Conservation (phyloP, 2,329 filamentous ascomycete genomes). For the Fusarium tupiense region DNA sequence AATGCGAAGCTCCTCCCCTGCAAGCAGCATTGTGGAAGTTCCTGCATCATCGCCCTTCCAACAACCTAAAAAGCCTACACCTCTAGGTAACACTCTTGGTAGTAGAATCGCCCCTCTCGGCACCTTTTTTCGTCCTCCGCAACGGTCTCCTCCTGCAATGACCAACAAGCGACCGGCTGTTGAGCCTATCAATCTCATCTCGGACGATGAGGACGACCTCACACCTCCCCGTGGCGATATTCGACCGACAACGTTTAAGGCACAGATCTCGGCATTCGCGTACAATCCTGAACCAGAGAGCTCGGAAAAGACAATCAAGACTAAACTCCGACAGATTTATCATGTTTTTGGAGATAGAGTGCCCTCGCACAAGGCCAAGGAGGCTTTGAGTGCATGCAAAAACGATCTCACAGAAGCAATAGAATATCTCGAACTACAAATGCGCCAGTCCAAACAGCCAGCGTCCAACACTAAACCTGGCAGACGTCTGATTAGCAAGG, state of each 20-base stretch:
- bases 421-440: constrained; percentile 41
- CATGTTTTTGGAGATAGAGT: constrained; percentile 48
- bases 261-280: constrained; percentile 50
- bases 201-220: constrained; percentile 58
- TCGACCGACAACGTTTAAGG: constrained; percentile 66
- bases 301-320: constrained; percentile 47
- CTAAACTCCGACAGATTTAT: constrained; percentile 50
- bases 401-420: constrained; percentile 52
- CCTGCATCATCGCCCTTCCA: constrained; percentile 86
- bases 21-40: constrained; percentile 73
- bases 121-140: constrained; percentile 71
- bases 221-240: constrained; percentile 69
- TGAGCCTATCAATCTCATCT: constrained; percentile 58
- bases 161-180: constrained; percentile 50
- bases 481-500: constrained; percentile 48
- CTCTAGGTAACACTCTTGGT: constrained; percentile 59
- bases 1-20: constrained; percentile 54
- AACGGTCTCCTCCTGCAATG: constrained; percentile 39
- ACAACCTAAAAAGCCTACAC: constrained; percentile 44
- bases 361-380: constrained; percentile 45
- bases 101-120: constrained; percentile 79
- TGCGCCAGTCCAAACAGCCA: constrained; percentile 9
- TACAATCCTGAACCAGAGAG: constrained; percentile 60
- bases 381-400: constrained; percentile 47
- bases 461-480: constrained; percentile 37